Conservation (phyloP, 495 filamentous ascomycete species). For the Aspergillus hancockii region DNA sequence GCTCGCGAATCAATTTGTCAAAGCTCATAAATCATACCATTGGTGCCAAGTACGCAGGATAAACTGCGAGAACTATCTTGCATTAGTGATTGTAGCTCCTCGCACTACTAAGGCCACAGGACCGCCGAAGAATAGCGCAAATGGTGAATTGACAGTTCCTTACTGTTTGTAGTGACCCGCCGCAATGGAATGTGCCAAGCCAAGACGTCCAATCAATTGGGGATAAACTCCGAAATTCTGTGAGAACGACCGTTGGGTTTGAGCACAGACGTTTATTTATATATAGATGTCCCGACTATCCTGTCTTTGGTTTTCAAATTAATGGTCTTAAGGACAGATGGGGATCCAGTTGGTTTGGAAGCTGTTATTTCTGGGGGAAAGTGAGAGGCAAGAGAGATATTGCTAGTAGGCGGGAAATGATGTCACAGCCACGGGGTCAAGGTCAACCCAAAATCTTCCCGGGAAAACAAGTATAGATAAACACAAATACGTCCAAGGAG, state of each 20-base stretch:
- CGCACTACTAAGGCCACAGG: neutral
- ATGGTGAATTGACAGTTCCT: neutral
- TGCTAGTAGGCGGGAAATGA: neutral
- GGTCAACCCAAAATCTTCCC: neutral
- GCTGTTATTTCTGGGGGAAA: too few species aligned
- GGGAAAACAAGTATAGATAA: constrained; percentile 1
- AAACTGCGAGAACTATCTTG: neutral
- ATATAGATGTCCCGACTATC: too few species aligned
- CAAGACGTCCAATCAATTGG: neutral
- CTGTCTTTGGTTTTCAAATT: neutral
- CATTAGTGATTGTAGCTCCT: neutral
- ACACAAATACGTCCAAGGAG: too few species aligned
- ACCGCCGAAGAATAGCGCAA: neutral
- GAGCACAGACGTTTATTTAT: too few species aligned
- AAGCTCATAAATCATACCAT: neutral
- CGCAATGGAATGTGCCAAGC: neutral
- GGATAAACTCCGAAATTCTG: neutral
- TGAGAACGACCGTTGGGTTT: too few species aligned
- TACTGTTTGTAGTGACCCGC: neutral
- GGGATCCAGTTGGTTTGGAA: neutral
- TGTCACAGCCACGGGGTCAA: constrained; percentile 5
- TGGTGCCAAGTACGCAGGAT: neutral
- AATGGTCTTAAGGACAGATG: neutral
- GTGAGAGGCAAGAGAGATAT: neutral
- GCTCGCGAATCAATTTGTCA: neutral